A percentile compares a stretch with the other conserved stretches of the same genome.
phyloP scores from a whole-genome alignment of 169 alveolate genomes.

The Plasmodium gonderi region DNA sequence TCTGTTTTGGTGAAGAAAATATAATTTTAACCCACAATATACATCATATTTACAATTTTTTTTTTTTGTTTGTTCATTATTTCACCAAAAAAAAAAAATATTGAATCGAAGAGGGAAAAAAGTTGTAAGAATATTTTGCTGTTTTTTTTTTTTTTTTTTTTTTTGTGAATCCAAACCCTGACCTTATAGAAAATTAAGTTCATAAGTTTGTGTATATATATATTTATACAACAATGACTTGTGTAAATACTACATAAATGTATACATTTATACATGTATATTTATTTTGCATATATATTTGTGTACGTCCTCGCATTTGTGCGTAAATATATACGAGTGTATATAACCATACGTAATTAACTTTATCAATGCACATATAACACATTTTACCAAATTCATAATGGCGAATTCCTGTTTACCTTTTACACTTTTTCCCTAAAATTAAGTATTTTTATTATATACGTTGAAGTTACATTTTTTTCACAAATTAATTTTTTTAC shows the following conservation, averaged over 20 bases:
- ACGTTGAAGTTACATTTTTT: not conserved
- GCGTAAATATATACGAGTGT: not conserved
- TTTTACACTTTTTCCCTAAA: not conserved
- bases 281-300: not conserved
- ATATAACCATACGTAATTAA: no score
- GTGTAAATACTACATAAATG: no score
- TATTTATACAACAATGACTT: not conserved
- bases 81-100: not conserved
- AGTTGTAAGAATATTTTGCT: conserved; percentile 13
- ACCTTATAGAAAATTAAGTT: not conserved
- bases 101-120: not conserved
- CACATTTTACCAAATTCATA: not conserved
- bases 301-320: not conserved
- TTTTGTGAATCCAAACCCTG: not conserved
- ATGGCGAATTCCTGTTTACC: not conserved
- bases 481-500: conserved; percentile 16
- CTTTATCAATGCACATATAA: not conserved
- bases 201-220: not conserved
- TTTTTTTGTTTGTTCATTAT: not conserved
- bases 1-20: conserved; percentile 30
- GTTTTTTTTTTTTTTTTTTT: conserved; percentile 9
- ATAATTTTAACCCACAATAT: conserved; percentile 17
- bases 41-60: conserved; percentile 1
- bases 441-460: not conserved
- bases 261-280: no score